Evolutionary conservation across 2,329 filamentous ascomycete genomes (phyloP).

Genomic region (Saccharata proteae): DNA sequence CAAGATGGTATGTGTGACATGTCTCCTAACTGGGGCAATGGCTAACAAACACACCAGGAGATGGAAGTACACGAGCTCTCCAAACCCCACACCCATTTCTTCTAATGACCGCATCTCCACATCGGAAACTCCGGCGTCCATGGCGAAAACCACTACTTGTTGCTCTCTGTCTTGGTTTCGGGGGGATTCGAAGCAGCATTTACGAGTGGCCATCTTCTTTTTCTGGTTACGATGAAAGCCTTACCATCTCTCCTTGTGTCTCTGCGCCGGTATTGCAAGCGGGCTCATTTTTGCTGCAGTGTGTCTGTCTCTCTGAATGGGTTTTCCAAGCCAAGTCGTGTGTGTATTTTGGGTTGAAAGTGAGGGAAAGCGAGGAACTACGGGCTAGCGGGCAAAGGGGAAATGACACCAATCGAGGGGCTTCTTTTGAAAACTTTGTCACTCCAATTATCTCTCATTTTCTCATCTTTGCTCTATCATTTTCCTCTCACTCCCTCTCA

Average conservation of each 20-base stretch:
- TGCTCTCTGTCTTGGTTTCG: slow-evolving; percentile 19
- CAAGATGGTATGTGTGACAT: slow-evolving; percentile 70
- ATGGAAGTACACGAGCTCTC: slow-evolving; percentile 99
- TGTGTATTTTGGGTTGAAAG: too few relatives aligned
- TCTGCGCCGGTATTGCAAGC: slow-evolving; percentile 4
- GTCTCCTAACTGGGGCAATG: not conserved
- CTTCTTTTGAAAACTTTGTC: not conserved
- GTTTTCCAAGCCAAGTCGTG: too few relatives aligned
- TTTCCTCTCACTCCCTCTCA: not conserved
- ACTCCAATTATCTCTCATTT: too few relatives aligned
- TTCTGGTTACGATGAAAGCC: slow-evolving; percentile 25
- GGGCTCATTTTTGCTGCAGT: slow-evolving; percentile 5
- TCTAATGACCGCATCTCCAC: slow-evolving; percentile 51
- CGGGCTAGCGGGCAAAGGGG: too few relatives aligned
- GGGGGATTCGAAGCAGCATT: slow-evolving; percentile 24
- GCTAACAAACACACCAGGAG: slow-evolving; percentile 54
- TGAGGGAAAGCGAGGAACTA: too few relatives aligned
- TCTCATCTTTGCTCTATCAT: not conserved
- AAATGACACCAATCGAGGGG: slow-evolving; percentile 9
- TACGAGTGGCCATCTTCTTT: slow-evolving; percentile 25
- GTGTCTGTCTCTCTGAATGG: too few relatives aligned
- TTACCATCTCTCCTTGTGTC: not conserved
- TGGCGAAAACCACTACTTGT: slow-evolving; percentile 21
- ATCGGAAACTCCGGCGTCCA: slow-evolving; percentile 27
- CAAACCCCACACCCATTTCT: slow-evolving; percentile 99